A percentile compares a stretch with the other conserved stretches of the same genome.
Evolutionary conservation across 2,329 filamentous ascomycete genomes (phyloP).

Genomic region (Fusarium udum): DNA sequence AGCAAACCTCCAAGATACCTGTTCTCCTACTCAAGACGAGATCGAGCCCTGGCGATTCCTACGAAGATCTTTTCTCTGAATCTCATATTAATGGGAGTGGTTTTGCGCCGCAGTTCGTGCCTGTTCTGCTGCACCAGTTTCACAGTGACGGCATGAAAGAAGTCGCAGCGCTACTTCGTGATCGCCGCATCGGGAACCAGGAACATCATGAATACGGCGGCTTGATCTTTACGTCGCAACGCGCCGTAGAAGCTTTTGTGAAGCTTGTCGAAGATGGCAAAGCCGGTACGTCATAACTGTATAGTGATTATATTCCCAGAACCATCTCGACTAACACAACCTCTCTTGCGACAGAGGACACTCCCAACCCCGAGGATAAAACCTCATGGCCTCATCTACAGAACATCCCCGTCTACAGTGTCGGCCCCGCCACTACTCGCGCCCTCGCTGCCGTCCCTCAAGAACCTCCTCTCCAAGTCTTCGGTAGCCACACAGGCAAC

Average conservation of each 20-base stretch:
- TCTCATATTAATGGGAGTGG: slow-evolving; percentile 46
- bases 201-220: slow-evolving; percentile 68
- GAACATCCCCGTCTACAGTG: slow-evolving; percentile 75
- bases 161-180: slow-evolving; percentile 61
- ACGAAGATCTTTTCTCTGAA: slow-evolving; percentile 72
- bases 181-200: slow-evolving; percentile 52
- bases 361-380: not conserved
- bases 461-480: slow-evolving; percentile 66
- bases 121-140: slow-evolving; percentile 78
- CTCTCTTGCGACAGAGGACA: slow-evolving; percentile 15
- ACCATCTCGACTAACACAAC: not conserved
- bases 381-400: slow-evolving; percentile 62
- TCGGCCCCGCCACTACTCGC: slow-evolving; percentile 82
- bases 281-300: slow-evolving; percentile 41
- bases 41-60: slow-evolving; percentile 75
- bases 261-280: slow-evolving; percentile 66
- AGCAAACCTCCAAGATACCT: slow-evolving; percentile 47
- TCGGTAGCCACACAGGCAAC: slow-evolving; percentile 85
- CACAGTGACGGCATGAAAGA: slow-evolving; percentile 65
- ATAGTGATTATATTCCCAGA: not conserved
- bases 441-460: slow-evolving; percentile 69
- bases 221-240: slow-evolving; percentile 85
- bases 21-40: slow-evolving; percentile 82
- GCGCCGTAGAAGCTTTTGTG: slow-evolving; percentile 82
- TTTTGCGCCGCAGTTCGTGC: slow-evolving; percentile 76